These are phyloP conservation scores for Paracoccidioides brasiliensis DNA, from an alignment of 2,329 filamentous ascomycete genomes.

Conservation along the genomic window DNA sequence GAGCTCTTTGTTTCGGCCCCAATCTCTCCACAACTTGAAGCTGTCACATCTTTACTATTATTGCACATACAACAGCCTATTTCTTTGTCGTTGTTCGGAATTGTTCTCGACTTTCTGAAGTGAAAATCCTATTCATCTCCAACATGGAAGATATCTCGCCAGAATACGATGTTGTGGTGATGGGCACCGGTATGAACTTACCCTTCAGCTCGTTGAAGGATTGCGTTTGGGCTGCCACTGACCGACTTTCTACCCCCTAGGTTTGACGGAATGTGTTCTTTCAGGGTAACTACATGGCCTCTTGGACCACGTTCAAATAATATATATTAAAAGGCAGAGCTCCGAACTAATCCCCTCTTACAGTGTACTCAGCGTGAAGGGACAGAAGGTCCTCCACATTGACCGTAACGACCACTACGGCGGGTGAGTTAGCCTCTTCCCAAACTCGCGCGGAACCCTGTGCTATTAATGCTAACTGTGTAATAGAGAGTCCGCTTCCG, in stretches of 20 bases:
- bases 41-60: neutral
- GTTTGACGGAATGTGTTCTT: conserved; percentile 96
- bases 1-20: neutral
- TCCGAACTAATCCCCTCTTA: conserved; percentile 11
- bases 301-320: neutral
- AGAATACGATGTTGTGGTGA: conserved; percentile 97
- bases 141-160: conserved; percentile 95
- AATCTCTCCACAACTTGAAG: neutral
- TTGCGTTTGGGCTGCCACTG: conserved; percentile 11
- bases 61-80: conserved; percentile 1
- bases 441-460: conserved; percentile 9
- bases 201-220: conserved; percentile 17
- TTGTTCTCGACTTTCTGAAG: neutral
- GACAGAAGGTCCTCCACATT: conserved; percentile 97
- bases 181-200: conserved; percentile 73
- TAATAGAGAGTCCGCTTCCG: conserved; percentile 74
- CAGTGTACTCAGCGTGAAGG: conserved; percentile 93
- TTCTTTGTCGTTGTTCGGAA: conserved; percentile 8
- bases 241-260: conserved; percentile 36
- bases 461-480: conserved; percentile 9
- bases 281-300: conserved; percentile 56
- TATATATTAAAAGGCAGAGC: neutral
- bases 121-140: conserved; percentile 12
- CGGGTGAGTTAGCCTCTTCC: conserved; percentile 50
- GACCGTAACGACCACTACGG: conserved; percentile 98